A percentile compares a stretch with the other conserved stretches of the same genome.
Conservation (phyloP, 176 grass and related monocot species). For the Musa acuminata region DNA sequence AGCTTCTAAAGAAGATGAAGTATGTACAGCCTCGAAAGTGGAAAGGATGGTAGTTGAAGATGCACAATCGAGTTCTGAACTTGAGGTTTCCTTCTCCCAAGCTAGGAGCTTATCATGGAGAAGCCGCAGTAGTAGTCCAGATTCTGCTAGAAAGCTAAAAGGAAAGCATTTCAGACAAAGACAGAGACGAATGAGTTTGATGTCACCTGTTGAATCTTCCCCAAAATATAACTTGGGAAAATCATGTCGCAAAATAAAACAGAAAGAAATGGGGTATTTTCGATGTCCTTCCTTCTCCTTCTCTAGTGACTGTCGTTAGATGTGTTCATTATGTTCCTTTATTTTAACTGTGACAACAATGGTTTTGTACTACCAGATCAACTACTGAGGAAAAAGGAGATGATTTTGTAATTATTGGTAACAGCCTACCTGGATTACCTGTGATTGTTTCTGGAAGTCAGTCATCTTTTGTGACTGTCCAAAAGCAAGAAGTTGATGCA, state of each 20-base stretch:
- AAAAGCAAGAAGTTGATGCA: conserved; percentile 19
- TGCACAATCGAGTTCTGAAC: conserved; percentile 39
- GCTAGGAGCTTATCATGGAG: conserved; percentile 74
- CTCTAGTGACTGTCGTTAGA: background rate
- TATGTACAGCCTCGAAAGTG: background rate
- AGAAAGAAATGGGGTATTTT: conserved; percentile 40
- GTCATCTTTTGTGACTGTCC: conserved; percentile 17
- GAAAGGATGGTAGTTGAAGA: conserved; percentile 30
- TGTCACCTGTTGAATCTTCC: conserved; percentile 39
- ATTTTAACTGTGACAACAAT: conserved; percentile 9
- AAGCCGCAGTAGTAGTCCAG: conserved; percentile 62
- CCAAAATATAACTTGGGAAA: conserved; percentile 79
- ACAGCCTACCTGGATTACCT: conserved; percentile 23
- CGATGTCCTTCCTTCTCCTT: conserved; percentile 1
- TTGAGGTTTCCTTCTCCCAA: conserved; percentile 20
- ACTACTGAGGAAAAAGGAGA: conserved; percentile 17
- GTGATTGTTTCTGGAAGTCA: conserved; percentile 31
- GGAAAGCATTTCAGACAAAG: conserved; percentile 52
- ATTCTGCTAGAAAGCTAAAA: conserved; percentile 38
- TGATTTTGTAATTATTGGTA: conserved; percentile 10
- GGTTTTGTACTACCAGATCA: conserved; percentile 25
- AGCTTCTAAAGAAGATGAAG: conserved; percentile 7
- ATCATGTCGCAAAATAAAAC: conserved; percentile 86
- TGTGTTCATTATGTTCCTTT: background rate
- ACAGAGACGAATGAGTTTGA: conserved; percentile 33